phyloP scores from a whole-genome alignment of 2,329 filamentous ascomycete genomes.

The Cladosporium sp. region DNA sequence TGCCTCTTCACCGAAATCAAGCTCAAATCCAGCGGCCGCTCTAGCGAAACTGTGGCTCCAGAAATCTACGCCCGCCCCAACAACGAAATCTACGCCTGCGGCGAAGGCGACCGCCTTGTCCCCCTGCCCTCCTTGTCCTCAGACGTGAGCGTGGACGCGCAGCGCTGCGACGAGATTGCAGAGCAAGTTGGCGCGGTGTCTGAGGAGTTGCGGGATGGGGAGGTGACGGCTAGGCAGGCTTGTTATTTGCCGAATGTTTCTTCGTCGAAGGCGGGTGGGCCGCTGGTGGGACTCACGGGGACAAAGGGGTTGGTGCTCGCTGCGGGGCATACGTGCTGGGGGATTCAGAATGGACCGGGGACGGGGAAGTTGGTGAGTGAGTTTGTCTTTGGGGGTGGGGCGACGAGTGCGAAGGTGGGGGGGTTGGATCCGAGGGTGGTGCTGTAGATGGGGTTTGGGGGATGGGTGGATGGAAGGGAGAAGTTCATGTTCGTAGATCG shows the following conservation, averaged over 20 bases:
- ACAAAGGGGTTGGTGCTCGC: conserved; percentile 75
- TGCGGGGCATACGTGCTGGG: conserved; percentile 94
- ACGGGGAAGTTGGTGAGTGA: conserved; percentile 54
- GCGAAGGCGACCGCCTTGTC: conserved; percentile 73
- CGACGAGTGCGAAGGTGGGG: conserved; percentile 39
- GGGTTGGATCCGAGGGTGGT: conserved; percentile 37
- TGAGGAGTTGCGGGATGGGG: conserved; percentile 42
- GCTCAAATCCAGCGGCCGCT: conserved; percentile 48
- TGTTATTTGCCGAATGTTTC: conserved; percentile 84
- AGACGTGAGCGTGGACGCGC: conserved; percentile 69
- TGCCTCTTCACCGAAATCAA: conserved; percentile 84
- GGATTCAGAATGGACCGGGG: conserved; percentile 90
- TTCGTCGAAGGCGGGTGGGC: conserved; percentile 51
- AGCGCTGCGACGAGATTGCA: conserved; percentile 78
- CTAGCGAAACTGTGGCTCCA: conserved; percentile 67
- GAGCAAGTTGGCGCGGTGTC: conserved; percentile 67
- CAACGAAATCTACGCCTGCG: conserved; percentile 89
- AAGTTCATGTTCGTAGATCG: no score
- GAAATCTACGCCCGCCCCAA: conserved; percentile 92
- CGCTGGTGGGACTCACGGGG: conserved; percentile 72
- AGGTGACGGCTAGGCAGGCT: conserved; percentile 72
- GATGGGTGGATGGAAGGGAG: not conserved
- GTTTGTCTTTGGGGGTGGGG: conserved; percentile 42
- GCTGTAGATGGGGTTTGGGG: not conserved
- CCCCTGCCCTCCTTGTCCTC: conserved; percentile 74